phyloP scores from a whole-genome alignment of 257 asterid genomes.

The Nicotiana knightiana region DNA sequence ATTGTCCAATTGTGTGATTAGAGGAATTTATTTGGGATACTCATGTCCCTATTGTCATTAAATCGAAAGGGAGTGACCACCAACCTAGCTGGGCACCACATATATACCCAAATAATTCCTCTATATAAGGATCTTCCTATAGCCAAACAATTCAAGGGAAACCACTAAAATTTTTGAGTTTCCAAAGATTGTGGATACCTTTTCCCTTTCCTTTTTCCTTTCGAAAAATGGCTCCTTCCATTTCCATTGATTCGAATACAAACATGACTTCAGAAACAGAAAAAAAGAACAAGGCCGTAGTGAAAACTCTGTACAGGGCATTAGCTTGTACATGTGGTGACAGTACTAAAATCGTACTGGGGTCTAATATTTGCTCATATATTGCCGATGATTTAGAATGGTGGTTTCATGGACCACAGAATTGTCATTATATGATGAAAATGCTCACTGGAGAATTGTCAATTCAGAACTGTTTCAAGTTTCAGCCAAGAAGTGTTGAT shows the following conservation, averaged over 20 bases:
- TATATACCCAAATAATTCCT: not conserved
- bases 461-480: constrained; percentile 34
- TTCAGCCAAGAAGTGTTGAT: constrained; percentile 62
- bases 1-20: not conserved
- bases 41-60: constrained; percentile 1
- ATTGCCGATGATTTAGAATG: constrained; percentile 67
- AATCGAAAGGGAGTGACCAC: not conserved
- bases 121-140: constrained; percentile 1
- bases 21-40: not conserved
- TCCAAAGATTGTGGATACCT: not conserved
- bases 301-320: constrained; percentile 54
- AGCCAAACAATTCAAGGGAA: not conserved
- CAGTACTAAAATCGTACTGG: constrained; percentile 15
- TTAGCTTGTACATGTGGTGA: constrained; percentile 27
- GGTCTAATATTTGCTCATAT: not conserved
- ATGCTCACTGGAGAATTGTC: constrained; percentile 61
- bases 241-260: not conserved
- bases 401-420: constrained; percentile 98
- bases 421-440: constrained; percentile 92
- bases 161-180: not conserved
- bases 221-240: not conserved
- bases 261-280: constrained; percentile 9
- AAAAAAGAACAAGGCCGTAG: constrained; percentile 35
- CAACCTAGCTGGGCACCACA: not conserved
- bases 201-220: not conserved